phyloP scores from a whole-genome alignment of 805 yeast species.

The Barnettozyma salicaria region DNA sequence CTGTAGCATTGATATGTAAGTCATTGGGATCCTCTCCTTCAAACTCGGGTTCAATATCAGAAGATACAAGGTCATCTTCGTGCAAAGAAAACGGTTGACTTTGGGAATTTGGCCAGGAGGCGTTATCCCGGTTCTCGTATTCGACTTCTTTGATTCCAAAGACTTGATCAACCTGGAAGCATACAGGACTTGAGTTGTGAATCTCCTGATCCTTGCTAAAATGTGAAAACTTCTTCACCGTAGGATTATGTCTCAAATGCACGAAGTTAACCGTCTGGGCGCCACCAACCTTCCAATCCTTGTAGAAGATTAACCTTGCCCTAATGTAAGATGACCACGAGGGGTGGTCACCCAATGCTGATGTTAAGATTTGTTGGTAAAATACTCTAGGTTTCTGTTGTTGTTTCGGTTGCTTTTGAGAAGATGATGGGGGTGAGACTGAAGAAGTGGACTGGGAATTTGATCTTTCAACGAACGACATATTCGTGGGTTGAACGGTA shows the following conservation, averaged over 20 bases:
- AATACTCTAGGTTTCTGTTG: conserved; percentile 9
- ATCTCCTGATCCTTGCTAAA: conserved; percentile 3
- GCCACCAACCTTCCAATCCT: conserved; percentile 16
- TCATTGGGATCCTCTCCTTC: conserved; percentile 10
- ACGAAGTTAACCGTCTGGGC: conserved; percentile 14
- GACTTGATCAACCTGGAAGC: no score
- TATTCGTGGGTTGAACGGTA: conserved; percentile 13
- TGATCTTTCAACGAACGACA: conserved; percentile 21
- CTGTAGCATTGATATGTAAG: no score
- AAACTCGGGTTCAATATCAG: conserved; percentile 4
- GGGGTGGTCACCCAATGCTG: conserved; percentile 20
- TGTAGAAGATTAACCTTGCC: conserved; percentile 21
- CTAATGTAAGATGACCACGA: conserved; percentile 17
- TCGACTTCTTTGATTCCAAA: conserved; percentile 9
- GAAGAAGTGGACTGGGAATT: neutral
- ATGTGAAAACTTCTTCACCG: conserved; percentile 12
- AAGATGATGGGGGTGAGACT: conserved; percentile 2
- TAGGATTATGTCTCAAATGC: conserved; percentile 17
- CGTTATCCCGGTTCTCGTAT: conserved; percentile 11
- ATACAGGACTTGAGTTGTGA: conserved; percentile 5
- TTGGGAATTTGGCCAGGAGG: neutral
- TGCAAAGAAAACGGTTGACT: conserved; percentile 13
- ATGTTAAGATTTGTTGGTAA: conserved; percentile 20
- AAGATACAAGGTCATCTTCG: conserved; percentile 15
- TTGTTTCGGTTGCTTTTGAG: conserved; percentile 4